Evolutionary conservation across 148 eudicot genomes (phyloP), one percentile per base, ranked within the genome.

Genomic region (Dianthus caryophyllus): DNA sequence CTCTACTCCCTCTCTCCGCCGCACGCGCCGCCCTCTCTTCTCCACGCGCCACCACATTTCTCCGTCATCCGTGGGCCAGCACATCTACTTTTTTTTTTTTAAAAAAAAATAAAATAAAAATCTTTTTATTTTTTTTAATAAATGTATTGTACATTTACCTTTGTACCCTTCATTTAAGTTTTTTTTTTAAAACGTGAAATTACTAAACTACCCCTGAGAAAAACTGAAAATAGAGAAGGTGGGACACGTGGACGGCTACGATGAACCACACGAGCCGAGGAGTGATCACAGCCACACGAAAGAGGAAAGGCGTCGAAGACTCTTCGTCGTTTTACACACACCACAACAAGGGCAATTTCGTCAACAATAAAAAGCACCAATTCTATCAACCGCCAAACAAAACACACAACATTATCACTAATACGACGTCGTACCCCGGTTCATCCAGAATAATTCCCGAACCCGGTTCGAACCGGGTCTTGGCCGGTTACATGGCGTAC

Each of bases 401-500:
- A 12, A 29, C 2, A 10, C 60, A 22, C 18, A 63, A 43, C 7
- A 61, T 27, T 21, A 21, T 7, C 27, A 44, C 49, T 2, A 26
- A 46, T 50, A 67, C 77, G 68, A 61, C 75, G 68, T 52, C 74
- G 67, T 65, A 9, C 14, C 1, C 43, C 24, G 47, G 57, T 12
- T 16, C 58, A 9, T 22, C 56, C 0, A 53, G 30, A 17, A 41
- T 68, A 16, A 47, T 65, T 10, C 18, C 36, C 7, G 84, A 76
- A 54, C 81, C 76, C 33, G 53, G 53, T 49, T 47, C 95, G 10
- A 88, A 82, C 69, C 79, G 71, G 80, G 65, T 89, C 25, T 49
- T 89, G 47, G 96, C 96, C 41, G 96, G 96, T 2, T 89, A 78
- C 80, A 77, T 89, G 93, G 96, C 96, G 18, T 30, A 81, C 22